These are phyloP conservation scores for Bruguiera gymnorhiza DNA, from an alignment of 345 rosid species.

Conservation along the genomic window DNA sequence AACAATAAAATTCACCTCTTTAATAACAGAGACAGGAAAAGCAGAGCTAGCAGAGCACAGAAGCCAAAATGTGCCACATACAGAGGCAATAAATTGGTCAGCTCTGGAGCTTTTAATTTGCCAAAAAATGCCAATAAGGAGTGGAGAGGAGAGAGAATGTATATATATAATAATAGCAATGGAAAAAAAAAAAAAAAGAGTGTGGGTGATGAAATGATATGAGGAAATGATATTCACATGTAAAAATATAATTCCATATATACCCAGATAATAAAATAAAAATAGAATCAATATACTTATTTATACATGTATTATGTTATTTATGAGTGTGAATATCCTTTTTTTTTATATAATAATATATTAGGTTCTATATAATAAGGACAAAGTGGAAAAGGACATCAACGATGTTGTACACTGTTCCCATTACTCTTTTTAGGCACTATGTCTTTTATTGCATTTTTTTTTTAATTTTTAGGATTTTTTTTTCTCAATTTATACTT, in stretches of 20 bases:
- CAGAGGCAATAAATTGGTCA: neutral
- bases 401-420: conserved; percentile 19
- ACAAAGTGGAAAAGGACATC: conserved; percentile 34
- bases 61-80: conserved; percentile 1
- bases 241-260: too few relatives aligned
- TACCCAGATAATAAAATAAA: too few relatives aligned
- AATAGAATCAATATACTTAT: too few relatives aligned
- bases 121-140: neutral
- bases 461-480: neutral
- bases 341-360: neutral
- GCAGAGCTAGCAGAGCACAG: conserved; percentile 7
- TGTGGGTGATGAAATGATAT: conserved; percentile 4
- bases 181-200: neutral
- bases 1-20: conserved; percentile 3
- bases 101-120: neutral
- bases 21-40: neutral
- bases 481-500: too few relatives aligned
- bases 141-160: neutral
- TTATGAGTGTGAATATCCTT: too few relatives aligned
- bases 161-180: too few relatives aligned
- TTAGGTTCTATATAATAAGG: conserved; percentile 22
- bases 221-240: too few relatives aligned
- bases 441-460: conserved; percentile 1
- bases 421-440: conserved; percentile 25
- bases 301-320: too few relatives aligned